A percentile compares a stretch with the other conserved stretches of the same genome.
Evolutionary conservation across 2,329 filamentous ascomycete genomes (phyloP).

Genomic region (Didymella keratinophila): DNA sequence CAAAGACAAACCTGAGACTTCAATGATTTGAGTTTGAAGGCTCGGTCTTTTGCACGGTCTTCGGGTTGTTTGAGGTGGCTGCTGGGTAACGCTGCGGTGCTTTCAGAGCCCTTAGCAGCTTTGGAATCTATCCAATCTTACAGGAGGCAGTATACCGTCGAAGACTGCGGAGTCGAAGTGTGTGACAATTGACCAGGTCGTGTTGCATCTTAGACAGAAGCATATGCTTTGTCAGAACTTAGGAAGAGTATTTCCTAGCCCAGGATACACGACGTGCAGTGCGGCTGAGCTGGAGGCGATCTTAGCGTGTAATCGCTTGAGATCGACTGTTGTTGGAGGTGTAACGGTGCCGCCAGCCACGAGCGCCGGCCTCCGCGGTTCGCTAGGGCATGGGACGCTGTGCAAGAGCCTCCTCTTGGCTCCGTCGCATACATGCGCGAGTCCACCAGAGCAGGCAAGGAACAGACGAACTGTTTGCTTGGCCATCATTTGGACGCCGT

Average conservation of each 20-base stretch:
- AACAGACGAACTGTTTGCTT: background rate
- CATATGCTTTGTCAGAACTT: background rate
- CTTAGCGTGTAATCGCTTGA: background rate
- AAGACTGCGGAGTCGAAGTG: background rate
- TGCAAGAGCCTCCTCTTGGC: constrained; percentile 4
- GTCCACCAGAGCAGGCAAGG: constrained; percentile 1
- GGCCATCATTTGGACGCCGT: background rate
- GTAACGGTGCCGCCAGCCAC: constrained; percentile 12
- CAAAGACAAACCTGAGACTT: background rate
- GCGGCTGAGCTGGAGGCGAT: constrained; percentile 6
- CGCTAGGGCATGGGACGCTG: background rate
- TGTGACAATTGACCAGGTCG: background rate
- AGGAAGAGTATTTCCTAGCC: background rate
- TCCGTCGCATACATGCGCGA: background rate
- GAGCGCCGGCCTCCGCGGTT: constrained; percentile 1
- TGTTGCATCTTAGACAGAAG: background rate
- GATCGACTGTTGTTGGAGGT: constrained; percentile 9
- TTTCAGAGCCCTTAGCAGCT: background rate
- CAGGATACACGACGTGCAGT: background rate
- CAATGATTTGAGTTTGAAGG: background rate
- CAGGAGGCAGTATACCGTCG: background rate
- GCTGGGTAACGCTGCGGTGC: background rate
- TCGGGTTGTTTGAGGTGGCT: background rate
- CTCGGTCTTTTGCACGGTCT: background rate
- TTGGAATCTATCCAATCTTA: background rate